Evolutionary conservation across 805 yeast species (phyloP), one percentile per base, ranked within the genome.

Genomic region (Metschnikowia santaceciliae): DNA sequence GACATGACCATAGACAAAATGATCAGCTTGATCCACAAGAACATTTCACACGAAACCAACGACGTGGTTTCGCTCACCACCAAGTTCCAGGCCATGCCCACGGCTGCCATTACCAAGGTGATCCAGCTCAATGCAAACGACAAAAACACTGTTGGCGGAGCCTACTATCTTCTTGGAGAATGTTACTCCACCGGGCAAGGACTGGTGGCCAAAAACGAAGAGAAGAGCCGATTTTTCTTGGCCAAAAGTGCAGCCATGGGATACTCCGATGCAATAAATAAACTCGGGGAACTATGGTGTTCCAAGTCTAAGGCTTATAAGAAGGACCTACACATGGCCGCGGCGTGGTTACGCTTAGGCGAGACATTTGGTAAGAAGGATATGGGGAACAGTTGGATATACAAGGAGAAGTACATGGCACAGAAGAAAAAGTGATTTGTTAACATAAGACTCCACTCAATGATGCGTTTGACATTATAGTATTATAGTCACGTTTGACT

Each of bases 321-420:
- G 65, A 83, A 80, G 58, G 87, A 88, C 61, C 63, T 76, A 45
- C 64, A 68, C 42, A 70, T 78, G 59, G 88, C 92, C 2, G 87
- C 91, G 2, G 80, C 83, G 11, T 84, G 90, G 84, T 78, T 81
- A 51, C 72, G 91, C 39, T 67, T 81, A 32, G 86, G 88, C 14
- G 90, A 83, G 48, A 68, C 75, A 30, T 75, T 77, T 55, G 90
- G 90, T 3, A 78, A 77, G 20, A 77, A 75, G 55, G 67, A 83
- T 49, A 77, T 83, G 23, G 91, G 90, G 0, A 82, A 84, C 51
- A 79, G 83, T 53, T 86, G 92, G 92, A 84, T 86, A 34, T 81
- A 84, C 68, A 86, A 84, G 64, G 81, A 80, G 43, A 86, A 85
- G 69, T 86, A 86, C 60, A 63, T 53, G 53, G 54, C 48, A 32